phyloP scores from a whole-genome alignment of 2,329 filamentous ascomycete genomes.

The Colletotrichum lini region DNA sequence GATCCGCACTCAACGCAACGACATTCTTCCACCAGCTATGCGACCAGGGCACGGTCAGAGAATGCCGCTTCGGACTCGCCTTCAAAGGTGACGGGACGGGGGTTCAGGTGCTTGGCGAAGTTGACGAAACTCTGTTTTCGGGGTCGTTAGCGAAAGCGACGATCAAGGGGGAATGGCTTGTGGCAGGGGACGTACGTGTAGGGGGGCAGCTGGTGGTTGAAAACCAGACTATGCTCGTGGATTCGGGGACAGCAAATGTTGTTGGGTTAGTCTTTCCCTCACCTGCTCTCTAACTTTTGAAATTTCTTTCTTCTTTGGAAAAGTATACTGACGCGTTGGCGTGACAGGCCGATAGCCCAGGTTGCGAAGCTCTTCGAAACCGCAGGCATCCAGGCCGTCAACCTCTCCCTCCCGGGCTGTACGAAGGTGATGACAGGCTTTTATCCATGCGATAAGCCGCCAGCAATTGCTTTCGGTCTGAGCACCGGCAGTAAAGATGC shows the following conservation, averaged over 20 bases:
- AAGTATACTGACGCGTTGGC: neutral
- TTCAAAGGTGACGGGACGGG: neutral
- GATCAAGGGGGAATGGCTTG: neutral
- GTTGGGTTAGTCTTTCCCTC: neutral
- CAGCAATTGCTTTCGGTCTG: neutral
- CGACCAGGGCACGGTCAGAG: neutral
- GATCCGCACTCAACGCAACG: neutral
- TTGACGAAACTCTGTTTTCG: neutral
- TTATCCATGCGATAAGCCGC: neutral
- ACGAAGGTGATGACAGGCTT: neutral
- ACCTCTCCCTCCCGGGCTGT: conserved; percentile 2
- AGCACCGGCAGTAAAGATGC: neutral
- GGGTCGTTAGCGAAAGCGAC: neutral
- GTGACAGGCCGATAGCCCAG: neutral
- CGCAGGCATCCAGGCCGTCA: neutral
- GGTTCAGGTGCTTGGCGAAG: neutral
- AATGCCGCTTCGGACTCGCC: neutral
- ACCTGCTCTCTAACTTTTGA: too few relatives aligned
- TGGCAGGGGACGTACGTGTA: neutral
- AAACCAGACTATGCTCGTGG: neutral
- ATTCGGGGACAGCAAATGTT: conserved; percentile 1
- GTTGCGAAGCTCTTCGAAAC: neutral
- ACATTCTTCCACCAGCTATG: neutral
- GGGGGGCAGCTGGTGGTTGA: neutral
- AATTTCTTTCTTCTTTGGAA: too few relatives aligned